These are phyloP conservation scores for Salix dunnii DNA, from an alignment of 345 rosid genomes.

Conservation along the genomic window DNA sequence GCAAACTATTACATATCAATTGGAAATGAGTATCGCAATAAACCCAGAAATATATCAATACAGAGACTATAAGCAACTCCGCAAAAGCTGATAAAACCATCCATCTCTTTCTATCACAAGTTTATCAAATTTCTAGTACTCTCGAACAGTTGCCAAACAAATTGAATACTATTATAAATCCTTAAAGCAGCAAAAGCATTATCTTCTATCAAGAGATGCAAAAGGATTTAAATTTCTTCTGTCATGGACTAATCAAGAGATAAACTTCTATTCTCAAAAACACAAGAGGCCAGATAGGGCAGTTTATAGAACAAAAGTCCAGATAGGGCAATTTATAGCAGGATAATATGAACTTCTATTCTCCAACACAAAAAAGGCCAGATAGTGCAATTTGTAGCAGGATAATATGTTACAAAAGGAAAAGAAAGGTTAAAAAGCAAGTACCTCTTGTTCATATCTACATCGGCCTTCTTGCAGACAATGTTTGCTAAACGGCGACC, in stretches of 20 bases:
- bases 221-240: too few species aligned
- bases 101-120: background rate
- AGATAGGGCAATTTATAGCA: too few species aligned
- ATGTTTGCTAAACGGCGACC: constrained; percentile 38
- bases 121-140: background rate
- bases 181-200: background rate
- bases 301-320: too few species aligned
- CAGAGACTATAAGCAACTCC: background rate
- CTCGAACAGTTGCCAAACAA: too few species aligned
- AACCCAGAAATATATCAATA: background rate
- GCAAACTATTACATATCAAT: too few species aligned
- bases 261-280: background rate
- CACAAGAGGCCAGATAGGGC: background rate
- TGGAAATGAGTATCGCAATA: background rate
- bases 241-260: background rate
- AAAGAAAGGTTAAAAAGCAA: background rate
- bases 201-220: too few species aligned
- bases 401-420: background rate
- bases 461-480: constrained; percentile 35
- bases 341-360: background rate
- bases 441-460: constrained; percentile 36
- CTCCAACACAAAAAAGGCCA: background rate
- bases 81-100: background rate
- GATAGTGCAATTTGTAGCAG: background rate
- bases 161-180: background rate